phyloP scores from a whole-genome alignment of 305 asterid species.

The Solanum hybrid region DNA sequence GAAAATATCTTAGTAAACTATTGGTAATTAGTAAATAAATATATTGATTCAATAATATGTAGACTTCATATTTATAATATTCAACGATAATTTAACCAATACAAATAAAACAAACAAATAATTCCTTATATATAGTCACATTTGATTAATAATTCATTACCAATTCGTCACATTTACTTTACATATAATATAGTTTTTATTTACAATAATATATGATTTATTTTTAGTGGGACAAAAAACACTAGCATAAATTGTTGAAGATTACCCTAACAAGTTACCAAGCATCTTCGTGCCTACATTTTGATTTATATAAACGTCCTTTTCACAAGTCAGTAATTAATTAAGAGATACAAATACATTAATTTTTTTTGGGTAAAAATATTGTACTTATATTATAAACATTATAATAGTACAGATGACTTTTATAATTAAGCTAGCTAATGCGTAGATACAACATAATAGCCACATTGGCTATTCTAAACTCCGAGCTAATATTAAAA shows the following conservation, averaged over 20 bases:
- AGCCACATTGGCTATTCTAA: neutral
- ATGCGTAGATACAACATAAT: neutral
- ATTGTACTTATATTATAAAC: neutral
- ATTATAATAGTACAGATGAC: neutral
- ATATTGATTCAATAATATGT: neutral
- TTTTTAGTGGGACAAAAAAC: neutral
- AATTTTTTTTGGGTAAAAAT: neutral
- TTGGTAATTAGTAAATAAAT: neutral
- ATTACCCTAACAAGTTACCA: neutral
- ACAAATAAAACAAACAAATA: neutral
- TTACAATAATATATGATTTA: neutral
- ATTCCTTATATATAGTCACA: neutral
- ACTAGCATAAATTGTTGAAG: neutral
- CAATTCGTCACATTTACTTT: neutral
- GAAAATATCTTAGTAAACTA: neutral
- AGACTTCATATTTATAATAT: neutral
- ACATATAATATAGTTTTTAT: neutral
- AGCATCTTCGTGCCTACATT: neutral
- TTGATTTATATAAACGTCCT: neutral
- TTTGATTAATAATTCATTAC: neutral
- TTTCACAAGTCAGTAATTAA: neutral
- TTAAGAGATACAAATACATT: neutral
- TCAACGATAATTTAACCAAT: neutral
- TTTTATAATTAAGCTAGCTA: neutral
- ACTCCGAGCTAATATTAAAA: neutral